phyloP scores from a whole-genome alignment of 768 basidiomycete species.

The Naganishia randhawae region DNA sequence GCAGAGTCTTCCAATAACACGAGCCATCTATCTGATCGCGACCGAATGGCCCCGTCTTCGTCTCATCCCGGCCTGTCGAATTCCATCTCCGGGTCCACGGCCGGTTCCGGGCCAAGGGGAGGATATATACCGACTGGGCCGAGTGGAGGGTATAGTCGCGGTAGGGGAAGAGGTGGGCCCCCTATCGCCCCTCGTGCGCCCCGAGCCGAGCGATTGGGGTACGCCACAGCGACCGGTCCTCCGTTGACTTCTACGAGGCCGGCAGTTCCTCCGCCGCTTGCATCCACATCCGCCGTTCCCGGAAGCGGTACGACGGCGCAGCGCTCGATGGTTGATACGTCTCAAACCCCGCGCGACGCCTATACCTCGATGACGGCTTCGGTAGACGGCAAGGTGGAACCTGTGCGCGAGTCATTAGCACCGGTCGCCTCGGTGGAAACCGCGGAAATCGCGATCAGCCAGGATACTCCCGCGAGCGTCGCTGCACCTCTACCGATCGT shows the following conservation, averaged over 20 bases:
- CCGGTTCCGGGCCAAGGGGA: background rate
- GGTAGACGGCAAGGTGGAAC: background rate
- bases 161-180: background rate
- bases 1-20: background rate
- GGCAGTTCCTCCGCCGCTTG: background rate
- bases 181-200: slow-evolving; percentile 11
- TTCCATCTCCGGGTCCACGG: background rate
- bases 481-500: background rate
- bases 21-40: background rate
- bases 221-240: background rate
- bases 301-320: background rate
- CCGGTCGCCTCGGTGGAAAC: background rate
- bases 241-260: background rate
- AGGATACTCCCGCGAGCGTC: background rate
- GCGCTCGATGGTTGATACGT: background rate
- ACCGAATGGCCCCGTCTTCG: background rate
- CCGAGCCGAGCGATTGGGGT: slow-evolving; percentile 12
- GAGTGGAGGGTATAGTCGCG: background rate
- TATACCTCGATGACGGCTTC: background rate
- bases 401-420: background rate
- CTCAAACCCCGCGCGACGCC: background rate
- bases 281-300: background rate
- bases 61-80: background rate
- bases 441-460: background rate
- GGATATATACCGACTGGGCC: background rate